Conservation (phyloP, 164 flowering plant species). For the Nymphaea colorata region DNA sequence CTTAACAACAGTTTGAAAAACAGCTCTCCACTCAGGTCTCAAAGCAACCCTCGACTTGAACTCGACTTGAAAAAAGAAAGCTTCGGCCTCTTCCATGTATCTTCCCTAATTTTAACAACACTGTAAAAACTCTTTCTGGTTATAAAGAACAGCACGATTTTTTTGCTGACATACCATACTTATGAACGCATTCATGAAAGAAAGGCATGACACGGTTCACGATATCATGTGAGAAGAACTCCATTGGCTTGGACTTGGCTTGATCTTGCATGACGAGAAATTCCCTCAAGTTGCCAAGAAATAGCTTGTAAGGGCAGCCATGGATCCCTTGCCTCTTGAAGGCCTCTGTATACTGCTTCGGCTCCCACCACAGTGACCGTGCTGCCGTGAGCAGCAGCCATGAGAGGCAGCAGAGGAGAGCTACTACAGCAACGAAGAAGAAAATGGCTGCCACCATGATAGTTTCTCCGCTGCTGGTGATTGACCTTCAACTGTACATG, state of each 20-base stretch:
- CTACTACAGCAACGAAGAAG: neutral
- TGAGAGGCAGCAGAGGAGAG: neutral
- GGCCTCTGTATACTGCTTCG: slow-evolving; percentile 23
- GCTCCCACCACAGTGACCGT: slow-evolving; percentile 30
- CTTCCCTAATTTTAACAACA: no score
- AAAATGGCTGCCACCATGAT: neutral
- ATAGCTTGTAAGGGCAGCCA: slow-evolving; percentile 29
- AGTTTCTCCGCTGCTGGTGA: neutral
- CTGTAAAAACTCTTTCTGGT: no score
- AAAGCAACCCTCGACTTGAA: no score
- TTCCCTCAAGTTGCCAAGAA: slow-evolving; percentile 31
- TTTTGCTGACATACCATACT: slow-evolving; percentile 19
- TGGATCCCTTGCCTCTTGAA: slow-evolving; percentile 32
- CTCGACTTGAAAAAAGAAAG: no score
- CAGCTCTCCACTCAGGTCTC: no score
- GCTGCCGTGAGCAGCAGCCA: neutral
- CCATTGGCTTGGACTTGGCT: slow-evolving; percentile 34
- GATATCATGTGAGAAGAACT: slow-evolving; percentile 21
- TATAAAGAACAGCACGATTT: no score
- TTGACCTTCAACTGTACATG: neutral
- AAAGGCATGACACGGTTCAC: slow-evolving; percentile 23
- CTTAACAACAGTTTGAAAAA: no score
- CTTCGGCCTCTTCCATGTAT: no score
- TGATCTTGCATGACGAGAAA: slow-evolving; percentile 11
- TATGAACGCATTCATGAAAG: slow-evolving; percentile 13